Base-by-base conservation (phyloP, 2,329 filamentous ascomycete genomes). In the Aquanectria penicillioides region DNA sequence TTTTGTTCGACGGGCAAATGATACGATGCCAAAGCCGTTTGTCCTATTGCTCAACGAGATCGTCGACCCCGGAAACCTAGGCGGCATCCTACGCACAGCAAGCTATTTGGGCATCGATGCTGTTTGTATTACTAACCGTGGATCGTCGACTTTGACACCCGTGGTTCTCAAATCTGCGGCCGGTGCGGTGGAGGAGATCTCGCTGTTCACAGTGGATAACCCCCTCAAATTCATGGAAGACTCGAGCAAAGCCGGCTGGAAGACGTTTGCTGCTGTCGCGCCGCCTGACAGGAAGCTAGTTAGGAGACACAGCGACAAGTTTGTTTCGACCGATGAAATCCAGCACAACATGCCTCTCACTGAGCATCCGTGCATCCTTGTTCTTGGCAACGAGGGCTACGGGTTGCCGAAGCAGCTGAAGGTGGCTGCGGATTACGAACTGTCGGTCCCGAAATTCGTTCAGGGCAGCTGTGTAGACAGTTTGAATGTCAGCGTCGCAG, bases 51-150 rank as follows among this genome's bases (percentile, higher is more conserved):
- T 95, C 2, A 89, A 95, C 66, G 86, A 89, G 51, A 88, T 96
- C 31, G 78, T 93, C 9, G 94, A 99, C 70, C 91, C 93, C 0
- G 93, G 92, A 22, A 99, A 99, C 71, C 80, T 98, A 1, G 95
- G 95, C 36, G 93, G 89, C 18, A 94, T 98, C 59, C 83, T 98
- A 37, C 90, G 95, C 29, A 92, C 92, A 6, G 93, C 93, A 3
- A 90, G 92, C 70, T 98, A 95, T 74, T 85, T 98, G n/a, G 94
- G 94, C 18, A 89, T 92, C 6, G 91, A 94, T 53, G 94, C 92
- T 5, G 86, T 99, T 17, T 87, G 88, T 3, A 87, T 97, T 52
- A 91, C 92, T 3, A 88, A 84, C 25, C 86, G 87, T 58, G 89
- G 87, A 68, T 92, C 90, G 13, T 91, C 94, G 0, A 84, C 88